These are phyloP conservation scores for Trichoderma gracile DNA, from an alignment of 2,329 filamentous ascomycete genomes.

Conservation along the genomic window DNA sequence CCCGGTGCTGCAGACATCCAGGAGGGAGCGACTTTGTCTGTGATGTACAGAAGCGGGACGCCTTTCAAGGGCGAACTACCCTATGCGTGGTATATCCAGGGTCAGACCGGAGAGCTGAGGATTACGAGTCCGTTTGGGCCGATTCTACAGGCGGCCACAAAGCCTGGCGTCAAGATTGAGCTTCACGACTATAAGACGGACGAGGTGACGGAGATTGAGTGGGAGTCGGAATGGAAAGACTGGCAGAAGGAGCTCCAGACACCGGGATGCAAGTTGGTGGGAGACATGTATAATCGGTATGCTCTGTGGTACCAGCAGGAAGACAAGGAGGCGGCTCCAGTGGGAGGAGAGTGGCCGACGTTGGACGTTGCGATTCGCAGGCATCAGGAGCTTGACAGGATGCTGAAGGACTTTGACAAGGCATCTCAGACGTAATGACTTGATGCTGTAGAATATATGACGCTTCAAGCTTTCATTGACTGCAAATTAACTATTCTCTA, in stretches of 20 bases:
- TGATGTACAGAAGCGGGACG: background rate
- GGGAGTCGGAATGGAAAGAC: conserved; percentile 14
- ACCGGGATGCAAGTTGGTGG: background rate
- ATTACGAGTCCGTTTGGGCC: conserved; percentile 4
- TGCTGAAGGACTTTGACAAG: background rate
- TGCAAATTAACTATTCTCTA: too few species aligned
- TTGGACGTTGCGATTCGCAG: conserved; percentile 10
- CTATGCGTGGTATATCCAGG: conserved; percentile 11
- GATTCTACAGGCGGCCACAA: background rate
- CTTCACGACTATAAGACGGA: conserved; percentile 3
- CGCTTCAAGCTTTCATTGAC: too few species aligned
- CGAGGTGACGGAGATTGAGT: background rate
- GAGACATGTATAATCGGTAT: conserved; percentile 17
- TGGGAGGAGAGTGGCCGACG: conserved; percentile 8
- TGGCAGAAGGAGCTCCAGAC: conserved; percentile 1
- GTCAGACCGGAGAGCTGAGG: conserved; percentile 1
- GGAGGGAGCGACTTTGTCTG: background rate
- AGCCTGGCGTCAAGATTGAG: conserved; percentile 3
- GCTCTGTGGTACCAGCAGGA: conserved; percentile 11
- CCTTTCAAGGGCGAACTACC: background rate
- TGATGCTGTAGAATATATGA: background rate
- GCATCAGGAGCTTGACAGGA: conserved; percentile 3
- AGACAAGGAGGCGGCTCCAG: background rate
- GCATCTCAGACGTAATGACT: background rate
- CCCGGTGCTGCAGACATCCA: conserved; percentile 11